Evolutionary conservation across 768 basidiomycete genomes (phyloP), one percentile per base, ranked within the genome.

Genomic region (Tricholoma matsutake): DNA sequence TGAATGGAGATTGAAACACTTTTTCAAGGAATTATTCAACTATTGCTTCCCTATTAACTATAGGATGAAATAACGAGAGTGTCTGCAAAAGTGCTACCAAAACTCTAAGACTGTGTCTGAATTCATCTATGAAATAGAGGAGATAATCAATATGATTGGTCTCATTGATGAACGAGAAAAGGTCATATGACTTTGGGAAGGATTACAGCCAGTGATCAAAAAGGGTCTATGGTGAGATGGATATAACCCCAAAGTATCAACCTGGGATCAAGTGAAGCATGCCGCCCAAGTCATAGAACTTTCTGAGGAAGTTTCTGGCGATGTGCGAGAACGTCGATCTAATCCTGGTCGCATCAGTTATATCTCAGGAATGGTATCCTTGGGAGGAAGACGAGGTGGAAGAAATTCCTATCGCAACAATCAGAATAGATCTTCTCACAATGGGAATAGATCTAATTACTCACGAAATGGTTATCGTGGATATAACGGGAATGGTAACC

Each of bases 1-100:
- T 3, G 37, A 65, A 0, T 79, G 76, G 75, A 61, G 29, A 0
- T 41, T 78, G 0, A 37, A 63, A 6, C 20, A 65, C 1, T 77
- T 78, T 60, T 77, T 76, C 56, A 22, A 57, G 3, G 71, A 67
- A 29, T 14, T 79, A n/a, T 78, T 75, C 57, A 66, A 77, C n/a
- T n/a, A n/a, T n/a, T n/a, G n/a, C n/a, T n/a, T n/a, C n/a, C n/a
- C n/a, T n/a, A n/a, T n/a, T n/a, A 37, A 37, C 10, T 37, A 37
- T 14, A 4, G 13, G 8, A 37, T 37, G 35, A 37, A 37, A 37
- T 10, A 37, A 37, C 8, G 35, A 43, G 60, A 68, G 5, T 69
- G 71, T 18, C 62, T 80, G 0, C 45, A 64, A 0, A 35, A 53
- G 0, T 63, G 58, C 6, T 57, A 47, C 1, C 78, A 80, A 52